Evolutionary conservation across 192 early-diverging fungal species (phyloP).

Genomic region (Podila clonocystis): DNA sequence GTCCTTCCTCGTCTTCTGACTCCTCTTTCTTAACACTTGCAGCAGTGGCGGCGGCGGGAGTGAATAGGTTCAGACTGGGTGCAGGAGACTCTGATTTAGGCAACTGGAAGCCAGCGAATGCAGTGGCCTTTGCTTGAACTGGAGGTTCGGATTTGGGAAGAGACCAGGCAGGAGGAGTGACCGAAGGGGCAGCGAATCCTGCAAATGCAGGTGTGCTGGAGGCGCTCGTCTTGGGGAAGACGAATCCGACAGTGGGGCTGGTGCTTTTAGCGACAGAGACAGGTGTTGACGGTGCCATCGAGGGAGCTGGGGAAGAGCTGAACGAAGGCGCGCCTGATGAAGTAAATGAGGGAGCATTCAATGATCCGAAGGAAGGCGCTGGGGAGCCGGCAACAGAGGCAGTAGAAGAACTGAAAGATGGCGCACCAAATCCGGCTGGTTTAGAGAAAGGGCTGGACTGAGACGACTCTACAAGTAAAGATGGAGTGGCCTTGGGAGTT

Average conservation of each 20-base stretch:
- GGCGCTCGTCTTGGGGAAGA: neutral
- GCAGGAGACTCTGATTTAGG: conserved; percentile 5
- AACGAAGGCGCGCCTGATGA: neutral
- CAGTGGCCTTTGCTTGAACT: neutral
- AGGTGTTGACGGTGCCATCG: neutral
- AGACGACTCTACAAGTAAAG: neutral
- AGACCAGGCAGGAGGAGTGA: neutral
- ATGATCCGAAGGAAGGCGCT: conserved; percentile 1
- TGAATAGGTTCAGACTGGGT: neutral
- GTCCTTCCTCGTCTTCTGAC: conserved; percentile 5
- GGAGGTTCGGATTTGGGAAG: neutral
- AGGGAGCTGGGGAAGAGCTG: neutral
- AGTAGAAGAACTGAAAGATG: neutral
- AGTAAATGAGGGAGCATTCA: neutral
- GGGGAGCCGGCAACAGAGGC: conserved; percentile 2
- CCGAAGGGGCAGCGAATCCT: neutral
- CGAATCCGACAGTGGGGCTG: neutral
- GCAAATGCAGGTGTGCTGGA: neutral
- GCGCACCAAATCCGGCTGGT: neutral
- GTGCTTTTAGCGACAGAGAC: neutral
- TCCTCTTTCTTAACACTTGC: conserved; percentile 13
- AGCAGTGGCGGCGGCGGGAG: neutral
- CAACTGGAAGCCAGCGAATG: conserved; percentile 18
- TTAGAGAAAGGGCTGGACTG: neutral
- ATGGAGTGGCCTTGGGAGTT: neutral